Evolutionary conservation across 2,329 filamentous ascomycete genomes (phyloP).

Genomic region (Cladosporium phlei): DNA sequence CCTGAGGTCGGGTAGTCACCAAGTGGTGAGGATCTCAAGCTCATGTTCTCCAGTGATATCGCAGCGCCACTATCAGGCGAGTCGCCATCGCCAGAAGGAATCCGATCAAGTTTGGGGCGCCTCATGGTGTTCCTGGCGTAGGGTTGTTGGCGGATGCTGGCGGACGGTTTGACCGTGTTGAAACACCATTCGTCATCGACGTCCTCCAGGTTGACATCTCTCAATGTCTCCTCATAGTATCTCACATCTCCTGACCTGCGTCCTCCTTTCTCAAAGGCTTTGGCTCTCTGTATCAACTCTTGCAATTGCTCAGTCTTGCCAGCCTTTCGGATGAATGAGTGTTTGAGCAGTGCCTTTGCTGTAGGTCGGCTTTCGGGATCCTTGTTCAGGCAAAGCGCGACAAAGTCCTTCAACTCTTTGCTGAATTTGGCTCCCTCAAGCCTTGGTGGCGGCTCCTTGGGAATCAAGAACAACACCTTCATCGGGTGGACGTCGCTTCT

Average conservation of each 20-base stretch:
- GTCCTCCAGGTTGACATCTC: slow-evolving; percentile 42
- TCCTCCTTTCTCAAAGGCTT: slow-evolving; percentile 66
- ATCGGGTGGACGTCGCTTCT: slow-evolving; percentile 82
- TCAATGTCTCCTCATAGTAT: slow-evolving; percentile 90
- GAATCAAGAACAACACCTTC: slow-evolving; percentile 89
- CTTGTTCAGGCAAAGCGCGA: slow-evolving; percentile 85
- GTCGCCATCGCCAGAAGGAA: slow-evolving; percentile 38
- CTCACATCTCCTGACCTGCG: slow-evolving; percentile 51
- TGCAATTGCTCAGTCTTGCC: slow-evolving; percentile 85
- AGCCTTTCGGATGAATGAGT: slow-evolving; percentile 81
- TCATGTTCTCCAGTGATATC: slow-evolving; percentile 39
- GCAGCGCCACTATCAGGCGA: slow-evolving; percentile 33
- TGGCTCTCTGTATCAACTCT: slow-evolving; percentile 77
- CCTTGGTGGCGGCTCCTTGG: slow-evolving; percentile 77
- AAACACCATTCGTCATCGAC: slow-evolving; percentile 91
- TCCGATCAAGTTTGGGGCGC: slow-evolving; percentile 44
- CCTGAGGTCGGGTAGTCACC: slow-evolving; percentile 22
- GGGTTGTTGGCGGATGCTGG: slow-evolving; percentile 53
- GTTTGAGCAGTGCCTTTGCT: slow-evolving; percentile 80
- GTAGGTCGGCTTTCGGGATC: slow-evolving; percentile 79
- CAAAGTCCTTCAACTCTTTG: slow-evolving; percentile 89
- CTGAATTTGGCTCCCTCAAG: slow-evolving; percentile 78
- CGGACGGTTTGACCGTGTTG: slow-evolving; percentile 71
- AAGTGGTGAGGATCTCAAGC: slow-evolving; percentile 41
- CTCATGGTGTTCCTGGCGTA: slow-evolving; percentile 42